Evolutionary conservation across 1,139 yeast species (phyloP).

Genomic region (Nakaseomyces uthaithaninus): DNA sequence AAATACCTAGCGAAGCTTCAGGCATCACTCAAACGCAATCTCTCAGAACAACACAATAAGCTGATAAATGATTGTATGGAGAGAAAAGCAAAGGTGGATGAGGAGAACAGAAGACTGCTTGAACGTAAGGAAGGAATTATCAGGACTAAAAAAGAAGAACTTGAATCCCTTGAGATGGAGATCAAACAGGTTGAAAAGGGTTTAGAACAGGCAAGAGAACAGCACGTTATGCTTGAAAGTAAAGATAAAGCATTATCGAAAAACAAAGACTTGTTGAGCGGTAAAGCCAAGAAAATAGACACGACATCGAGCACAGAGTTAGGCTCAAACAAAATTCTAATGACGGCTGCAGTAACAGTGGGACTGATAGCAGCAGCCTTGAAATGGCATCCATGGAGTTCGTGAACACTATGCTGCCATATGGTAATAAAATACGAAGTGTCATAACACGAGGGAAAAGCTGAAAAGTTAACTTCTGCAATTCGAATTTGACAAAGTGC

Average conservation of each 20-base stretch:
- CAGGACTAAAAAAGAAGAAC: constrained; percentile 17
- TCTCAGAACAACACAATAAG: constrained; percentile 23
- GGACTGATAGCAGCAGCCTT: constrained; percentile 20
- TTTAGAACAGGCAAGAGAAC: constrained; percentile 28
- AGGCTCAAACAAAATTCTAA: constrained; percentile 8
- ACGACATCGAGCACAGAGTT: neutral
- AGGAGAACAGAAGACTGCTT: constrained; percentile 21
- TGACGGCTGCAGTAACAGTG: constrained; percentile 17
- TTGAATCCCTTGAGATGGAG: constrained; percentile 23
- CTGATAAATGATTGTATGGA: constrained; percentile 19
- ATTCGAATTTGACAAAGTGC: too few species aligned
- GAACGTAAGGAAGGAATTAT: constrained; percentile 13
- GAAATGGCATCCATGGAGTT: constrained; percentile 7
- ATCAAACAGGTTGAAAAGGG: constrained; percentile 28
- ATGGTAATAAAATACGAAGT: neutral
- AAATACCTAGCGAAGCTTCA: constrained; percentile 20
- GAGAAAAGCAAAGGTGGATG: constrained; percentile 23
- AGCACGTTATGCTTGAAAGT: constrained; percentile 14
- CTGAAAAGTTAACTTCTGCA: neutral
- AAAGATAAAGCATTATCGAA: constrained; percentile 7
- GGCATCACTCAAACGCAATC: constrained; percentile 17
- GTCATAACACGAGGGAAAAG: neutral
- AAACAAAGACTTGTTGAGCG: constrained; percentile 11
- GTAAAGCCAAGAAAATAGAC: neutral
- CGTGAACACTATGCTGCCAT: constrained; percentile 1